These are phyloP conservation scores for Calonectria naviculata DNA, from an alignment of 2,329 filamentous ascomycete species.

Conservation along the genomic window DNA sequence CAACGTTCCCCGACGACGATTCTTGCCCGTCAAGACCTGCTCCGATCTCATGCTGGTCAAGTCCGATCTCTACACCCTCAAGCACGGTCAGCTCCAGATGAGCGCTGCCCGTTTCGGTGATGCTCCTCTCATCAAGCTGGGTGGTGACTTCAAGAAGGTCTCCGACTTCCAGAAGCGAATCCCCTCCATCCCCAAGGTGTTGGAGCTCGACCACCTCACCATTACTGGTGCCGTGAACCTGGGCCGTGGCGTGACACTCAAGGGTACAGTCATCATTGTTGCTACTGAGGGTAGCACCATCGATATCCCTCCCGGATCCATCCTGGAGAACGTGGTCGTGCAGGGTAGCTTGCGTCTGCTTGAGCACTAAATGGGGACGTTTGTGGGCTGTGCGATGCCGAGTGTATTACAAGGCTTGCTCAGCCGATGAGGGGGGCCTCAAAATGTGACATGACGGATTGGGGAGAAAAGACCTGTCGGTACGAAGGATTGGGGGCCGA, in stretches of 20 bases:
- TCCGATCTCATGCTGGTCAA: slow-evolving; percentile 99
- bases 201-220: slow-evolving; percentile 93
- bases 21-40: slow-evolving; percentile 99
- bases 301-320: slow-evolving; percentile 94
- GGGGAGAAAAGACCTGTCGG: background rate
- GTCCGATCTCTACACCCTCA: slow-evolving; percentile 97
- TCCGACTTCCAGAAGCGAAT: slow-evolving; percentile 95
- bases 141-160: slow-evolving; percentile 99
- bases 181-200: slow-evolving; percentile 87
- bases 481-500: background rate
- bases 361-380: slow-evolving; percentile 64
- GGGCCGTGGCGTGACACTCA: slow-evolving; percentile 92
- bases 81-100: slow-evolving; percentile 98
- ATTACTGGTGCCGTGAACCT: slow-evolving; percentile 98
- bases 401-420: background rate
- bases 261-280: slow-evolving; percentile 99
- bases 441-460: slow-evolving; percentile 14
- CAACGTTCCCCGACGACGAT: slow-evolving; percentile 96
- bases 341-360: slow-evolving; percentile 89
- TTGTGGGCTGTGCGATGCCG: background rate
- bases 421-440: background rate
- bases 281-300: slow-evolving; percentile 98
- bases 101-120: slow-evolving; percentile 97
- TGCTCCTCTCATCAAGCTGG: slow-evolving; percentile 98
- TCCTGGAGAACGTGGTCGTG: slow-evolving; percentile 98